phyloP scores from a whole-genome alignment of 805 yeast species.

The Kockiozyma suomiensis region DNA sequence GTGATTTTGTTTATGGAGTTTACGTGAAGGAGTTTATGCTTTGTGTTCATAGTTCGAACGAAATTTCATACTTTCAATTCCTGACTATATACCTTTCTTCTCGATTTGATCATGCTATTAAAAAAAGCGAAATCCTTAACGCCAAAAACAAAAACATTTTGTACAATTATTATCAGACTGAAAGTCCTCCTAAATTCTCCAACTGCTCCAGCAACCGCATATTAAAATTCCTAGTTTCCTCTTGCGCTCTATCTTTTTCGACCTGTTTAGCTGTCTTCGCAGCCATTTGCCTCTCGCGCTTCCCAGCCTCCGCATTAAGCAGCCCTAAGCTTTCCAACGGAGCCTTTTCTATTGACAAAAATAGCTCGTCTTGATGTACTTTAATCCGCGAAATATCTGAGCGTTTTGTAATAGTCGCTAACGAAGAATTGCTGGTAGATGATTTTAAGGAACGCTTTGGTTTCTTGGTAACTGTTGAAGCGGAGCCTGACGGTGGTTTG shows the following conservation, averaged over 20 bases:
- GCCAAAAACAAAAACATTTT: not conserved
- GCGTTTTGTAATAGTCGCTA: not conserved
- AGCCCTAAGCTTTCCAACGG: not conserved
- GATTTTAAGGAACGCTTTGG: not conserved
- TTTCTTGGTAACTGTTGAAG: not conserved
- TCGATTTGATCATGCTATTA: not conserved
- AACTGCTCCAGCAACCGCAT: conserved; percentile 15
- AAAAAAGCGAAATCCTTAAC: not conserved
- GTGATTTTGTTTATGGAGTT: not conserved
- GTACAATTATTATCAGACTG: not conserved
- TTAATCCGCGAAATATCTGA: not conserved
- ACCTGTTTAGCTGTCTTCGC: not conserved
- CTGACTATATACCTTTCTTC: no score
- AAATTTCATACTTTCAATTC: not conserved
- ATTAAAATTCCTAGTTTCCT: not conserved
- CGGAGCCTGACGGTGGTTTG: not conserved
- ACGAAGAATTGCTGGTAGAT: not conserved
- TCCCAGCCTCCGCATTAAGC: not conserved
- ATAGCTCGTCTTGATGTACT: conserved; percentile 1
- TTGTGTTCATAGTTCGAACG: not conserved
- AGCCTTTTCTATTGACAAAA: not conserved
- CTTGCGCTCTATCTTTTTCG: not conserved
- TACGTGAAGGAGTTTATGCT: not conserved
- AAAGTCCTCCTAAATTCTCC: conserved; percentile 18
- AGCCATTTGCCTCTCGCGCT: not conserved